A percentile compares a stretch with the other conserved stretches of the same genome.
Conservation (phyloP, 2,329 filamentous ascomycete genomes). For the Aspergillus sp. region DNA sequence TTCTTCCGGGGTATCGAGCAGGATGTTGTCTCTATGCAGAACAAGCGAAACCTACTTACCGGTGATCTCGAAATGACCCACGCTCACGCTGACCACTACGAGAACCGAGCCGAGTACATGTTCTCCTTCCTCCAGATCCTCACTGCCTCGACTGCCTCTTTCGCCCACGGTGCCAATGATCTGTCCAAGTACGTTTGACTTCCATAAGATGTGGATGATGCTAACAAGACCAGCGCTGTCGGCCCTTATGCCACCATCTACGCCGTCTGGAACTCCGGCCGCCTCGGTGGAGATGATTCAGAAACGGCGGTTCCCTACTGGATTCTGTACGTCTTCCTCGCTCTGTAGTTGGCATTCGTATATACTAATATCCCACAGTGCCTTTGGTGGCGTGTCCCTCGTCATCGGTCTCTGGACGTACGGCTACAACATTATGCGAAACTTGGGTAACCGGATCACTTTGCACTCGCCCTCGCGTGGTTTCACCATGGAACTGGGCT, state of each 20-base stretch:
- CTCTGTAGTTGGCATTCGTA: neutral
- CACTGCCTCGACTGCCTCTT: constrained; percentile 18
- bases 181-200: constrained; percentile 19
- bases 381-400: constrained; percentile 16
- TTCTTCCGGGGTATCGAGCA: constrained; percentile 20
- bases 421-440: constrained; percentile 23
- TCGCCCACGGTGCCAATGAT: constrained; percentile 22
- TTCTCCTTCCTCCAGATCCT: constrained; percentile 20
- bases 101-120: constrained; percentile 21
- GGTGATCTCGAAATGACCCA: constrained; percentile 19
- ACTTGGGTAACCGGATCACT: constrained; percentile 20
- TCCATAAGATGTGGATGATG: neutral
- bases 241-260: constrained; percentile 23
- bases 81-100: constrained; percentile 16
- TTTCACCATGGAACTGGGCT: constrained; percentile 21
- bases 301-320: constrained; percentile 18
- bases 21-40: constrained; percentile 17
- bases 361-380: constrained; percentile 4
- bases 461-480: constrained; percentile 21
- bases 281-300: neutral
- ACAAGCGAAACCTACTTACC: constrained; percentile 17
- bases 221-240: constrained; percentile 13
- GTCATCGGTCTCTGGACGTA: constrained; percentile 22
- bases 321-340: constrained; percentile 15
- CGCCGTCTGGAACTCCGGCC: constrained; percentile 13